These are phyloP conservation scores for Hypoxylon sp. DNA, from an alignment of 2,329 filamentous ascomycete species.

Conservation along the genomic window DNA sequence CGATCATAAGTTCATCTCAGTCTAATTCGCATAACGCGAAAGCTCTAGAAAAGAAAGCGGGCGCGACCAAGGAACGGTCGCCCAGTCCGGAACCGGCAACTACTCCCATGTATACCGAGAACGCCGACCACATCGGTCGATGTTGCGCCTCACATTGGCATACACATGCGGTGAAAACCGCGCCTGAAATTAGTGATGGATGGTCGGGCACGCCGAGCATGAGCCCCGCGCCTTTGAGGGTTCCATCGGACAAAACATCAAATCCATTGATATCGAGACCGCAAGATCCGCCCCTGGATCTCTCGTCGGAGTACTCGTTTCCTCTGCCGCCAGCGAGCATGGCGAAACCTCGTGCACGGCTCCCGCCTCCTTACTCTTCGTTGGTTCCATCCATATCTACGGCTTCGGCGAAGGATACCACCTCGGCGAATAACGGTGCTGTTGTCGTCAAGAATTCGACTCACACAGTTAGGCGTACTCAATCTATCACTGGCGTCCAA, in stretches of 20 bases:
- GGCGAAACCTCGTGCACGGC: slow-evolving; percentile 16
- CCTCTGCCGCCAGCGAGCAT: slow-evolving; percentile 27
- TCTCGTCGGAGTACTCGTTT: slow-evolving; percentile 20
- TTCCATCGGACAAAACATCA: slow-evolving; percentile 1
- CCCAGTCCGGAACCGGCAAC: neutral
- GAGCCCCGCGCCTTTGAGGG: slow-evolving; percentile 19
- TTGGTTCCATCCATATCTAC: slow-evolving; percentile 9
- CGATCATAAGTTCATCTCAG: neutral
- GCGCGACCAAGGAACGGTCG: neutral
- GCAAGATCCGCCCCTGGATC: neutral
- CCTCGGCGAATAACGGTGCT: neutral
- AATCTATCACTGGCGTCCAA: slow-evolving; percentile 14
- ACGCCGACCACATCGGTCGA: neutral
- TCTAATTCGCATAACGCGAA: neutral
- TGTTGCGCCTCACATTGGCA: slow-evolving; percentile 4
- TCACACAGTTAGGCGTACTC: slow-evolving; percentile 13
- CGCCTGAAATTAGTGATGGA: neutral
- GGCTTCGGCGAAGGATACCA: neutral
- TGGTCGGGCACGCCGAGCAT: neutral
- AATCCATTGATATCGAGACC: neutral
- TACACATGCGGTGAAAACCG: neutral
- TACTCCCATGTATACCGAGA: neutral
- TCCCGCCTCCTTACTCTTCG: slow-evolving; percentile 32
- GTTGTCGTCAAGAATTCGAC: neutral
- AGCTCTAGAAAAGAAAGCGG: neutral